Evolutionary conservation across 2,329 filamentous ascomycete species (phyloP).

Genomic region (Neonectria faginata): DNA sequence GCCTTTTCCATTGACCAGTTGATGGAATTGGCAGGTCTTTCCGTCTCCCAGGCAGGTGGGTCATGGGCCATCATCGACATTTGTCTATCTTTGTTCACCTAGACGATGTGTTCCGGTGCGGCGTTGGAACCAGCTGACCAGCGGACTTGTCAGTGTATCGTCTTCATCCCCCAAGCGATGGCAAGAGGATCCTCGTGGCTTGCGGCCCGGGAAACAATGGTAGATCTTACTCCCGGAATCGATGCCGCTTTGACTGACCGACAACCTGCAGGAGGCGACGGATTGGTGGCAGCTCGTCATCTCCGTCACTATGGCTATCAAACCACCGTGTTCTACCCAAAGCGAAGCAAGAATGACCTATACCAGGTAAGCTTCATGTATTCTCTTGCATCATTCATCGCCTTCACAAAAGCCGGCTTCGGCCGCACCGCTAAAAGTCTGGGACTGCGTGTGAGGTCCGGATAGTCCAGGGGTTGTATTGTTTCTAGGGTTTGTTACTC

Average conservation of each 20-base stretch:
- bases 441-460: conserved; percentile 17
- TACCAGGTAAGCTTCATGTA: conserved; percentile 72
- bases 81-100: background rate
- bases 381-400: conserved; percentile 25
- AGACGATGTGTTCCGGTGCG: background rate
- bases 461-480: conserved; percentile 33
- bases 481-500: conserved; percentile 34
- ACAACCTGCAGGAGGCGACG: conserved; percentile 79
- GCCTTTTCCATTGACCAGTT: conserved; percentile 96
- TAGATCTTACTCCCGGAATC: conserved; percentile 45
- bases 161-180: conserved; percentile 80
- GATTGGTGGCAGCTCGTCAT: conserved; percentile 92
- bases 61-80: background rate
- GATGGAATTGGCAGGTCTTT: conserved; percentile 95
- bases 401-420: background rate
- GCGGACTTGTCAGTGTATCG: conserved; percentile 74
- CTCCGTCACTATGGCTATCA: conserved; percentile 91
- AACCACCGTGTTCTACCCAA: conserved; percentile 92
- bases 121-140: background rate
- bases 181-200: conserved; percentile 83
- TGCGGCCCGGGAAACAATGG: conserved; percentile 87
- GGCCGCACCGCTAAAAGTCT: conserved; percentile 7
- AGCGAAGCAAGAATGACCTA: conserved; percentile 88
- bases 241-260: background rate
- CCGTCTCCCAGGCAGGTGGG: conserved; percentile 88